phyloP scores from a whole-genome alignment of 805 yeast species.

The Candida arabinofermentans region DNA sequence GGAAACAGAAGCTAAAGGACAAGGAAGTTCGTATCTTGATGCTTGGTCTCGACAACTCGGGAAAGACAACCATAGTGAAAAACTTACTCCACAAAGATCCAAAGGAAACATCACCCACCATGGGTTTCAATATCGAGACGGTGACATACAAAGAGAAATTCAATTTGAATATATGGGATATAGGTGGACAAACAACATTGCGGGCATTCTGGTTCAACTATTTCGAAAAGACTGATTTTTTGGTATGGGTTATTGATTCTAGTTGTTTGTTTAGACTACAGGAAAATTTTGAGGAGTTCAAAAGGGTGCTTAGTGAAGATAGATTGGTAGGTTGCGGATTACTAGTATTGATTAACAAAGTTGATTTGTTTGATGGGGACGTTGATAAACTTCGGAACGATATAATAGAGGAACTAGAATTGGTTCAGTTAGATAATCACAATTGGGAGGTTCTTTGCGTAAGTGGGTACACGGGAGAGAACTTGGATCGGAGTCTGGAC shows the following conservation, averaged over 20 bases:
- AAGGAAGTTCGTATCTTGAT: constrained; percentile 69
- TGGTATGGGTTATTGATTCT: constrained; percentile 85
- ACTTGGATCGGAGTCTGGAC: constrained; percentile 36
- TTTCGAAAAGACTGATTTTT: constrained; percentile 73
- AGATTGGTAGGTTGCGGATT: constrained; percentile 65
- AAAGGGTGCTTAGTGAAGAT: constrained; percentile 59
- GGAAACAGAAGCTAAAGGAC: constrained; percentile 80
- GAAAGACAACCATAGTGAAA: constrained; percentile 82
- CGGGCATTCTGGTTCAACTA: constrained; percentile 93
- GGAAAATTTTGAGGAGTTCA: constrained; percentile 65
- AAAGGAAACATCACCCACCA: constrained; percentile 70
- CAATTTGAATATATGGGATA: constrained; percentile 66
- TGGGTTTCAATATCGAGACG: constrained; percentile 82
- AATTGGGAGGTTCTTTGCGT: constrained; percentile 40
- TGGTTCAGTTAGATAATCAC: constrained; percentile 35
- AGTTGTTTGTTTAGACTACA: constrained; percentile 53
- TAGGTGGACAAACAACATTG: constrained; percentile 84
- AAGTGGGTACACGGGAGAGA: constrained; percentile 45
- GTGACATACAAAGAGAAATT: constrained; percentile 36
- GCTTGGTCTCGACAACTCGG: constrained; percentile 87
- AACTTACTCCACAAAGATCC: constrained; percentile 48
- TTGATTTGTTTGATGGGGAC: constrained; percentile 47
- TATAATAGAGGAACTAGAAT: constrained; percentile 25
- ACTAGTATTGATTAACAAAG: constrained; percentile 69
- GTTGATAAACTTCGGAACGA: constrained; percentile 12